These are phyloP conservation scores for Monosporozyma yasuniensis DNA, from an alignment of 805 yeast genomes.

Conservation along the genomic window DNA sequence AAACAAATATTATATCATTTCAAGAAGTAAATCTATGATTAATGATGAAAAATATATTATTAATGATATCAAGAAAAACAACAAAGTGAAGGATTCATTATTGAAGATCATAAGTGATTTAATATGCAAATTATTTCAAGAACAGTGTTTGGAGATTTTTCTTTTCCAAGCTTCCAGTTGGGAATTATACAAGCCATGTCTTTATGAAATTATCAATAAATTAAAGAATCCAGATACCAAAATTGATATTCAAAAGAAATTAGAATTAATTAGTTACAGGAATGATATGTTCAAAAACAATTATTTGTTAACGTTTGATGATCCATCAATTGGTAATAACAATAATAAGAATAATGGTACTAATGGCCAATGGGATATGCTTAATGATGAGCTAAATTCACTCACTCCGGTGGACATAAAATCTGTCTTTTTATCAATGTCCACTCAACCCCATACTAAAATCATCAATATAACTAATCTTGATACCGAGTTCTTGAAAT, in stretches of 20 bases:
- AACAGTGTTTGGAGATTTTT: conserved; percentile 42
- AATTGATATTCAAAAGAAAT: conserved; percentile 34
- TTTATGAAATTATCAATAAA: conserved; percentile 33
- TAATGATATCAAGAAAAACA: conserved; percentile 31
- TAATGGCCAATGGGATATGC: not conserved
- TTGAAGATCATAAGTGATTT: conserved; percentile 20
- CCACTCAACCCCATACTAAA: conserved; percentile 21
- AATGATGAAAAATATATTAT: conserved; percentile 31
- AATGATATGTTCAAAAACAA: conserved; percentile 64
- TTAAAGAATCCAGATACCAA: conserved; percentile 19
- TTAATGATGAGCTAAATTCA: not conserved
- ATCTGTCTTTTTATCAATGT: not conserved
- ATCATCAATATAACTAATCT: conserved; percentile 17
- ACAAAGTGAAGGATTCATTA: conserved; percentile 24
- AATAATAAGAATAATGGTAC: not conserved
- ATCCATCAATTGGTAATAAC: not conserved
- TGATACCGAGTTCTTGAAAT: conserved; percentile 18
- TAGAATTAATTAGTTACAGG: conserved; percentile 53
- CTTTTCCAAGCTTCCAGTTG: conserved; percentile 53
- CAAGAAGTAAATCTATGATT: conserved; percentile 28
- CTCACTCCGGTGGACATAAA: not conserved
- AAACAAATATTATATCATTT: conserved; percentile 35
- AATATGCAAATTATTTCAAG: conserved; percentile 26
- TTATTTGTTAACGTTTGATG: conserved; percentile 11
- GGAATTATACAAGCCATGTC: conserved; percentile 42